Percentiles rank a stretch among this genome's conserved stretches.
Evolutionary conservation across 2,329 filamentous ascomycete species (phyloP).

Genomic region (Ceratocystis eucalypticola): DNA sequence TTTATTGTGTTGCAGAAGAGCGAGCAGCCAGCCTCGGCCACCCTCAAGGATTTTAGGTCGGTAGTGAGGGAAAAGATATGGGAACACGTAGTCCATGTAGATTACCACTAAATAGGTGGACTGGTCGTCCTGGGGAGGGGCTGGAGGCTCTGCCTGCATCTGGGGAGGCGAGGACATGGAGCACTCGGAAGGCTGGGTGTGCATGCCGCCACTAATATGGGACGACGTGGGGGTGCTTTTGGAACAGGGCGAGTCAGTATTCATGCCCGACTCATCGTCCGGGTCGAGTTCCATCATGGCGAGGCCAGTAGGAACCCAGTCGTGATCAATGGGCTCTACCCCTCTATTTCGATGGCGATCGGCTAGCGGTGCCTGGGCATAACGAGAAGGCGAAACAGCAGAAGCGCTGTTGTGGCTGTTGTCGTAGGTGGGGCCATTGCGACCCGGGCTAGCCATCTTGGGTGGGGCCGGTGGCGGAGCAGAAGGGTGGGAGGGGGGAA

Average conservation of each 20-base stretch:
- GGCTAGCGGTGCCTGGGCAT: not conserved
- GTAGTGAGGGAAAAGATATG: slow-evolving; percentile 51
- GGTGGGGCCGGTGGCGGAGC: not conserved
- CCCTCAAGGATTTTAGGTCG: slow-evolving; percentile 40
- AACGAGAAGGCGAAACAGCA: not conserved
- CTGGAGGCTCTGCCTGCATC: not conserved
- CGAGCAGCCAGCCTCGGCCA: slow-evolving; percentile 48
- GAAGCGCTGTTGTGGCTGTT: slow-evolving; percentile 19
- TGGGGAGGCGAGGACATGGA: slow-evolving; percentile 18
- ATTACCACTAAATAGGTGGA: slow-evolving; percentile 37
- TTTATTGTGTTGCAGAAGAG: slow-evolving; percentile 42
- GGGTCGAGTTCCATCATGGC: slow-evolving; percentile 19
- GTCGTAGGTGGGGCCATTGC: not conserved
- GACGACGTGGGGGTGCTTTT: slow-evolving; percentile 15
- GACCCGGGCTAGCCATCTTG: slow-evolving; percentile 7
- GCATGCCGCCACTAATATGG: slow-evolving; percentile 9
- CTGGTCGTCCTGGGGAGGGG: slow-evolving; percentile 12
- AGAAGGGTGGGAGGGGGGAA: not conserved
- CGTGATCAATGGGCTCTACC: slow-evolving; percentile 24
- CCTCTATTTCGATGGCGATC: slow-evolving; percentile 24
- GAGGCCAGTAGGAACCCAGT: slow-evolving; percentile 26
- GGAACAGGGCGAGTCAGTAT: slow-evolving; percentile 16
- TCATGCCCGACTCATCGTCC: slow-evolving; percentile 24
- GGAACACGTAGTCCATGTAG: slow-evolving; percentile 49
- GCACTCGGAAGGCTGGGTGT: slow-evolving; percentile 17